These are phyloP conservation scores for Fusarium chuoi DNA, from an alignment of 2,329 filamentous ascomycete genomes.

Conservation along the genomic window DNA sequence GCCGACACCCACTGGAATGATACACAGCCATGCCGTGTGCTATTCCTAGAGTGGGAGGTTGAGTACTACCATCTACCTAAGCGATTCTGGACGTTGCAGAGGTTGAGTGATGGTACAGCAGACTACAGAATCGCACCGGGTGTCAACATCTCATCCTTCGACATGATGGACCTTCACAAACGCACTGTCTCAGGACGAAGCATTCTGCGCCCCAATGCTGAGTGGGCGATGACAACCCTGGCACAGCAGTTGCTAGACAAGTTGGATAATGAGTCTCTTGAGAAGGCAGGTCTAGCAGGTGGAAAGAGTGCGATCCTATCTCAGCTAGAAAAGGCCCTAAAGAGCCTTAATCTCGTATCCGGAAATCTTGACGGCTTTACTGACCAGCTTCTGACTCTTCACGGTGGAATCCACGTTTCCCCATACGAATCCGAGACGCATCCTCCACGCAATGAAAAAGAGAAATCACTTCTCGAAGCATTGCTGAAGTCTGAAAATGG, in stretches of 20 bases:
- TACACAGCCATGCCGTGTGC: background rate
- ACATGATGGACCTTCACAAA: background rate
- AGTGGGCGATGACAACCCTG: background rate
- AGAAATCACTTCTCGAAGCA: accelerated
- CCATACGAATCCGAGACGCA: background rate
- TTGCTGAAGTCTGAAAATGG: background rate
- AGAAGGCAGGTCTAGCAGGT: background rate
- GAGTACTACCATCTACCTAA: background rate
- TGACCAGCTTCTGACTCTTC: background rate
- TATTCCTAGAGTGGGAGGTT: background rate
- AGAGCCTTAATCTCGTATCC: background rate
- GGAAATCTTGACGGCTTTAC: background rate
- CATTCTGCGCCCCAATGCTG: background rate
- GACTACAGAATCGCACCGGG: background rate
- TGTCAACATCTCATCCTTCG: background rate
- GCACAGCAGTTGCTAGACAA: background rate
- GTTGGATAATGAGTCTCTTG: background rate
- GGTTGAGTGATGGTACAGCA: background rate
- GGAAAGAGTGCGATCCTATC: background rate
- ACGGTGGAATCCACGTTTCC: background rate
- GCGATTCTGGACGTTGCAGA: background rate
- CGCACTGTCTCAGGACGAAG: background rate
- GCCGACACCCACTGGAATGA: background rate
- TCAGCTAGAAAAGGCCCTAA: background rate
- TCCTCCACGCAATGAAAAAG: background rate